Conservation (phyloP, 257 asterid species). For the Thymus mandschuricus region DNA sequence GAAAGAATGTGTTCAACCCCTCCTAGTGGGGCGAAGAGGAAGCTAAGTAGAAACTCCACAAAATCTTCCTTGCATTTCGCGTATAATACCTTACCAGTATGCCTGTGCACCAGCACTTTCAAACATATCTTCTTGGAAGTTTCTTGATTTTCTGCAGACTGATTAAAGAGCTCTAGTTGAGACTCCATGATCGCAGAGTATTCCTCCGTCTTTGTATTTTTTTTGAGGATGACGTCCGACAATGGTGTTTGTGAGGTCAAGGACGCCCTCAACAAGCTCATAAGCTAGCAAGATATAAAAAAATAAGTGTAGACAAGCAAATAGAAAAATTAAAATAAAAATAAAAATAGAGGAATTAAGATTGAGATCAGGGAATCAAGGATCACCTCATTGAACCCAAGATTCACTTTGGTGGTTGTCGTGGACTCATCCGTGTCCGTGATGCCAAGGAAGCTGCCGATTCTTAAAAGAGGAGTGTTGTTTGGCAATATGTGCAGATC, state of each 20-base stretch:
- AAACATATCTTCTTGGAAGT: not conserved
- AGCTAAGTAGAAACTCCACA: constrained; percentile 19
- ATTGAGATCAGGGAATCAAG: no score
- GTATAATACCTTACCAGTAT: constrained; percentile 7
- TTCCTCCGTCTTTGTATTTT: not conserved
- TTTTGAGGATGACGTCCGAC: not conserved
- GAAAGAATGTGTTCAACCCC: not conserved
- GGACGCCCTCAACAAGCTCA: not conserved
- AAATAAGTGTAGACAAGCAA: no score
- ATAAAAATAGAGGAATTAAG: not conserved
- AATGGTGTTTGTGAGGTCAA: constrained; percentile 22
- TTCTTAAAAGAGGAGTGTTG: not conserved
- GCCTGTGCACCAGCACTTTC: constrained; percentile 15
- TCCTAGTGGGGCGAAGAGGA: not conserved
- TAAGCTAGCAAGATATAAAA: not conserved
- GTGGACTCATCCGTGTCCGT: not conserved
- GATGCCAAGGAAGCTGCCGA: not conserved
- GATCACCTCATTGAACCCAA: constrained; percentile 12
- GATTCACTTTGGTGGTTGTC: not conserved
- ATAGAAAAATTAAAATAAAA: no score
- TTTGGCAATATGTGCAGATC: constrained; percentile 16
- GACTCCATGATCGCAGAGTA: not conserved
- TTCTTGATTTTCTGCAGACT: not conserved
- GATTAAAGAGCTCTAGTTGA: no score
- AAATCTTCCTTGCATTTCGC: constrained; percentile 24